Conservation (phyloP, 495 filamentous ascomycete species). For the Cudoniella acicularis region DNA sequence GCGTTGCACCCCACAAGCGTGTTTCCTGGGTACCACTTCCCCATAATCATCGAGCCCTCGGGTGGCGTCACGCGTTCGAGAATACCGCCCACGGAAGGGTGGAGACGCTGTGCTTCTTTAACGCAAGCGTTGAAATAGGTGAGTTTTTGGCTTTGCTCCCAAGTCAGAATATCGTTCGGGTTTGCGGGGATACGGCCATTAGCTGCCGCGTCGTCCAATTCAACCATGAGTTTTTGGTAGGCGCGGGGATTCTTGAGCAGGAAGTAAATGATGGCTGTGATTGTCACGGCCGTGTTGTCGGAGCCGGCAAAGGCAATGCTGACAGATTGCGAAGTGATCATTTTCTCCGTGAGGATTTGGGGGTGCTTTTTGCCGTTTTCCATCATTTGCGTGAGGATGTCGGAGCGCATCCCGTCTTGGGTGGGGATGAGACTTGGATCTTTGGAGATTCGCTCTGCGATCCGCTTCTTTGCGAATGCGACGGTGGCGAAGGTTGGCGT, state of each 20-base stretch:
- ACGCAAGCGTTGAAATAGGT: constrained; percentile 32
- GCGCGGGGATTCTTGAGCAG: constrained; percentile 49
- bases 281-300: constrained; percentile 61
- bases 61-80: constrained; percentile 29
- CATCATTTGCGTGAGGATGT: too few relatives aligned
- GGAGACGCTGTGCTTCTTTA: constrained; percentile 35
- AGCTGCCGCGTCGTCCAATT: constrained; percentile 50
- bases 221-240: constrained; percentile 40
- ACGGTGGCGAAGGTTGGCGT: too few relatives aligned
- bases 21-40: constrained; percentile 53
- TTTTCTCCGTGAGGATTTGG: constrained; percentile 56
- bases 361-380: constrained; percentile 35
- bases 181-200: constrained; percentile 46
- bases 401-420: too few relatives aligned
- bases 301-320: constrained; percentile 63
- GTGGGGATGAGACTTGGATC: constrained; percentile 31
- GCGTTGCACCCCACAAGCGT: constrained; percentile 63
- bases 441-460: constrained; percentile 45
- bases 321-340: constrained; percentile 54
- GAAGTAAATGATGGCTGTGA: constrained; percentile 63
- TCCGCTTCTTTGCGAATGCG: constrained; percentile 53
- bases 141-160: constrained; percentile 54
- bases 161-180: constrained; percentile 53
- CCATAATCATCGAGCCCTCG: constrained; percentile 43
- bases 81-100: constrained; percentile 20